Evolutionary conservation across 2,329 filamentous ascomycete species (phyloP), one percentile per base, ranked within the genome.

Genomic region (Dactylellina parvicollis): DNA sequence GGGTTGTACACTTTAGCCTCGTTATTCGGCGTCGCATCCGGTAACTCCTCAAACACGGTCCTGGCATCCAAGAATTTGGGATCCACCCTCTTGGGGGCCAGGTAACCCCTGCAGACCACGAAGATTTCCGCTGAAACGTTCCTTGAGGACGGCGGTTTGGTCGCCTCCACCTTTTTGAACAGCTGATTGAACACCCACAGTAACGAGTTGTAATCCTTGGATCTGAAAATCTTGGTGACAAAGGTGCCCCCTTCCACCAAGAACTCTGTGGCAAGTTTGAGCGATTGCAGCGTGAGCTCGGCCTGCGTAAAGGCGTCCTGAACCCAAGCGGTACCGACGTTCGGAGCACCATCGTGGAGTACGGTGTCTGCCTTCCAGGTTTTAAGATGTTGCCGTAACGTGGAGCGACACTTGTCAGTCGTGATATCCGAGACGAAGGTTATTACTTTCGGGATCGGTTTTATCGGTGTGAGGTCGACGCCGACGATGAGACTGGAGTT

Each of bases 81-180:
- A 79, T 99, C 95, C 70, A 99, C 87, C 75, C 88, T 87, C 82
- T 97, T 98, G 2, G 95, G 95, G 0, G 94, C 94, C 82, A 97
- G 98, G 85, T 88, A 99, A 18, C 94, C 95, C 76, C 90, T 88
- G 82, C 94, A 98, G 32, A 99, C 95, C 75, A 98, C 94, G 83
- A 99, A 99, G 40, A 98, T 98, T 84, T 99, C 95, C 76, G 95
- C 95, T 5, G 92, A 97, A 57, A 99, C 94, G 79, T 96, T 97
- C 84, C 95, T 87, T 7, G 92, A 96, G 0, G 92, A 96, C 0
- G 95, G 95, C 2, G 95, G 95, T 81, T 99, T 99, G 3, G 95
- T 99, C 52, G 96, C 94, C 80, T 99, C 94, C 75, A 99, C 95
- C 76, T 95, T 96, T 50, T 86, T 86, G 83, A 99, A 99, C 0